Evolutionary conservation across 2,329 filamentous ascomycete genomes (phyloP), one percentile per base, ranked within the genome.

Genomic region (Arthroderma sp.): DNA sequence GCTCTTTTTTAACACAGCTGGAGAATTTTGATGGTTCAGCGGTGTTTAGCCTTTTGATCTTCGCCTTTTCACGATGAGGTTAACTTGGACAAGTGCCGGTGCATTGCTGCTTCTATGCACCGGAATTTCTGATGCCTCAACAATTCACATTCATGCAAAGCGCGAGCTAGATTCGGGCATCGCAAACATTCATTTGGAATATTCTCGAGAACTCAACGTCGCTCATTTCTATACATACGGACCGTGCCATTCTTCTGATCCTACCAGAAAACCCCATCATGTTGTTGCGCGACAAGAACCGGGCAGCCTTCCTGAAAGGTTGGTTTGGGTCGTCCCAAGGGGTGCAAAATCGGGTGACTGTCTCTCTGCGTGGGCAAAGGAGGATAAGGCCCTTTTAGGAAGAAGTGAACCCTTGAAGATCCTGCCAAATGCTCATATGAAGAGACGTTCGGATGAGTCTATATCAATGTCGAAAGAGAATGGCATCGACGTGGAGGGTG

Each of bases 401-500:
- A 27, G 40, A 30, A 42, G 40, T 33, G 40, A 30, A 3, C 40
- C 40, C 5, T 30, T 42, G 28, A 30, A 33, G 5, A 31, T 42
- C 22, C 11, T 11, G 28, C 22, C 6, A 27, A 40, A 40, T 5
- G n/a, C 10, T 7, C 38, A n/a, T 7, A 29, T 27, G 38, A 10
- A 22, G 9, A 10, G 22, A 27, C 29, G 30, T 4, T 11, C n/a
- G 7, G 31, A 33, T 11, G 10, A 29, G 29, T 32, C 28, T 11
- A 42, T 42, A 15, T 30, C 40, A 6, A 42, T 42, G 40, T 33
- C 40, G 6, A n/a, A n/a, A 7, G 22, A 30, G 8, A 33, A 11
- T 15, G 40, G 40, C 28, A 42, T 56, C 42, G 54, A 55, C 31
- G 43, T 52, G 4, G 44, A 52, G 6, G 54, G 54, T 15, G 46